Evolutionary conservation across 2,329 filamentous ascomycete genomes (phyloP), one percentile per base, ranked within the genome.

Genomic region (Trichoderma guizhouense): DNA sequence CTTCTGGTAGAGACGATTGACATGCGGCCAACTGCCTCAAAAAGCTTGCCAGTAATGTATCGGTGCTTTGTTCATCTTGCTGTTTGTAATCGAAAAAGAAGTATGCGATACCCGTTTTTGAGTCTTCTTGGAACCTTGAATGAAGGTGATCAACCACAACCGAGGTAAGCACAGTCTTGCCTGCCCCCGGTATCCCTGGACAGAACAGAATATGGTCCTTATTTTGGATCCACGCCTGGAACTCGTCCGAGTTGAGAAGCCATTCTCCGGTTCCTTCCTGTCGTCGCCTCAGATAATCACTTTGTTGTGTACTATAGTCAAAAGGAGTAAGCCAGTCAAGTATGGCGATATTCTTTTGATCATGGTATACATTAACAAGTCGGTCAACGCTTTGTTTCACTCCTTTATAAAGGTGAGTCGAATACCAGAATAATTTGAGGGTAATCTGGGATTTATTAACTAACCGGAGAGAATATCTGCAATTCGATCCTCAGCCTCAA

Each of bases 131-230:
- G 5, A 30, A 28, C 12, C 5, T 11, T 14, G 36, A 69, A 3
- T n/a, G n/a, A 2, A 87, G 77, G 30, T 85, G 15, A 3, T 86
- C 78, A 0, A 87, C 73, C 0, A 84, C 79, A 18, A 83, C 80
- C 0, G 84, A 81, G 0, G 83, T 76, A 0, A 85, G 66, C 6
- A 86, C 83, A 0, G 84, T 87, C 75, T 87, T 88, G 3, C 85
- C 84, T 0, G 84, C 82, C 3, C 85, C 85, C 0, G 84, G 84
- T 15, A 85, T 84, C 0, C 85, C 84, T 3, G 80, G 80, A 73
- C 84, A 87, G 73, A 84, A 86, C 0, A 88, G 72, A 0, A 77
- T 83, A 39, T 79, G 72, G 0, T 74, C 74, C 0, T 72, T 34
- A 0, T 51, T 51, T 0, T 67, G 9, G 0, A 81, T 3, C 83